Conservation (phyloP, 306 rosid genomes). For the Gleditsia sinensis region DNA sequence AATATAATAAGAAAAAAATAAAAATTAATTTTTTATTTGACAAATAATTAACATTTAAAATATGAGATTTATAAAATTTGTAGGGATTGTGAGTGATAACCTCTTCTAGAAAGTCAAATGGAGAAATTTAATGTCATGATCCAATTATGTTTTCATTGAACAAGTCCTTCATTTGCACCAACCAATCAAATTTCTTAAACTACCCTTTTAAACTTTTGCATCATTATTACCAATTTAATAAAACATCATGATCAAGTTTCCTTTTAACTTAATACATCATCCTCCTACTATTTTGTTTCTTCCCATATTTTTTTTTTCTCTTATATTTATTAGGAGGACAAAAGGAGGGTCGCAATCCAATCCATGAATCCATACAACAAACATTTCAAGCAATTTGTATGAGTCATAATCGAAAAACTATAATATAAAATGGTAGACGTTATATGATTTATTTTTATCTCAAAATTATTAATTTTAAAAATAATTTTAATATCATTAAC, state of each 20-base stretch:
- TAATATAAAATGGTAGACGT: no score
- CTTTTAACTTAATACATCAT: not conserved
- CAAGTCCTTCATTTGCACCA: not conserved
- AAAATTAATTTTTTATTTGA: not conserved
- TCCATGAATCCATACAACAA: no score
- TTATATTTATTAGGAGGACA: not conserved
- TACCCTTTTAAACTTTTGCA: conserved; percentile 22
- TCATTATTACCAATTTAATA: not conserved
- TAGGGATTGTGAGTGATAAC: not conserved
- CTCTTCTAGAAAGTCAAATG: not conserved
- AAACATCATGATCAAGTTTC: not conserved
- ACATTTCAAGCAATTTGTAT: not conserved
- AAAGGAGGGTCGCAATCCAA: not conserved
- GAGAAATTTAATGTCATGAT: not conserved
- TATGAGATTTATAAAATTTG: no score
- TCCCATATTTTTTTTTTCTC: not conserved
- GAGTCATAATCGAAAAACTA: no score
- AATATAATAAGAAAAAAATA: no score
- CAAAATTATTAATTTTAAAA: no score
- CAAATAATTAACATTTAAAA: no score
- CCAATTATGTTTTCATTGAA: conserved; percentile 24
- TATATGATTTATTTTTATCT: no score
- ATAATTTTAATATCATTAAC: no score
- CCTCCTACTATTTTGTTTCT: not conserved
- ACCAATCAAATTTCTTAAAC: not conserved